phyloP scores from a whole-genome alignment of 148 eudicot species.

The Agrostemma githago region DNA sequence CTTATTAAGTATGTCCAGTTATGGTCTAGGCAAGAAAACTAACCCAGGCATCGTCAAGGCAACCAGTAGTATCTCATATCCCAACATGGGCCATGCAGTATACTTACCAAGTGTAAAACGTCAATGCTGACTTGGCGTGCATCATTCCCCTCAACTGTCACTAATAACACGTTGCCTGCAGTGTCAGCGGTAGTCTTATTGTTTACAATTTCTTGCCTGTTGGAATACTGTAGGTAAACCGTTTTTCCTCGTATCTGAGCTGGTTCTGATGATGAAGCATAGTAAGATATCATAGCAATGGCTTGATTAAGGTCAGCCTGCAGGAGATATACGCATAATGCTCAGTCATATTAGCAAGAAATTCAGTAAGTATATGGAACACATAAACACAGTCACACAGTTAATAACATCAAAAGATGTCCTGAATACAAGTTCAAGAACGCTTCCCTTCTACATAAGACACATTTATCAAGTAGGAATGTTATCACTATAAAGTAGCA shows the following conservation, averaged over 20 bases:
- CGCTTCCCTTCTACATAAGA: neutral
- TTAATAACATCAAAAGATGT: neutral
- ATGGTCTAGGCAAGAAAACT: slow-evolving; percentile 46
- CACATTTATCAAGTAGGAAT: neutral
- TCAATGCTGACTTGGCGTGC: slow-evolving; percentile 99
- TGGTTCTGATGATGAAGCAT: slow-evolving; percentile 96
- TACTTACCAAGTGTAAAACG: slow-evolving; percentile 90
- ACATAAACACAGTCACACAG: neutral
- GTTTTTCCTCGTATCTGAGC: slow-evolving; percentile 98
- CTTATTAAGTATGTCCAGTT: slow-evolving; percentile 52
- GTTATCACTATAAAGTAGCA: neutral
- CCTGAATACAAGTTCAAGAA: neutral
- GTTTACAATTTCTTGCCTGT: slow-evolving; percentile 97
- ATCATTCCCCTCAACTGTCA: slow-evolving; percentile 95
- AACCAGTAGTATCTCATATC: slow-evolving; percentile 32
- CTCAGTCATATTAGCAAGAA: slow-evolving; percentile 10
- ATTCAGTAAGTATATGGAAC: slow-evolving; percentile 9
- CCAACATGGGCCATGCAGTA: slow-evolving; percentile 20
- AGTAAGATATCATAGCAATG: slow-evolving; percentile 94
- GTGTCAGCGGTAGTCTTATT: slow-evolving; percentile 95
- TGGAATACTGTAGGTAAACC: slow-evolving; percentile 94
- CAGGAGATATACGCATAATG: slow-evolving; percentile 12
- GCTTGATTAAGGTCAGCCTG: slow-evolving; percentile 97
- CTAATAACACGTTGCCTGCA: slow-evolving; percentile 87
- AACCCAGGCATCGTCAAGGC: slow-evolving; percentile 32